Evolutionary conservation across 1,284 basidiomycete species (phyloP).

Genomic region (Albatrellus sp.): DNA sequence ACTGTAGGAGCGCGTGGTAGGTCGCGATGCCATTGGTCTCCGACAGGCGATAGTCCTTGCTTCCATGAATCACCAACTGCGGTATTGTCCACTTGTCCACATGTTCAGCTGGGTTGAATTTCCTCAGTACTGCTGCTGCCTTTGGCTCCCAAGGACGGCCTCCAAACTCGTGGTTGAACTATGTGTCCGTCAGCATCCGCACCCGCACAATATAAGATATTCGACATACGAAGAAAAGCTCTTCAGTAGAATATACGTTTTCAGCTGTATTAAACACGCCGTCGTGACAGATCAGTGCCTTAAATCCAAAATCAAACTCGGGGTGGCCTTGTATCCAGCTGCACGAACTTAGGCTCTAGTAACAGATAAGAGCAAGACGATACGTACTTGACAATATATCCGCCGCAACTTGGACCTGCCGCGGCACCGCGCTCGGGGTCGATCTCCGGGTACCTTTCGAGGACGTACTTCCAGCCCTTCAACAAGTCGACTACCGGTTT

Average conservation of each 20-base stretch:
- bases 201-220: constrained; percentile 1
- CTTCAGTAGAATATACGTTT: constrained; percentile 74
- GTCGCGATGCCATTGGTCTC: constrained; percentile 75
- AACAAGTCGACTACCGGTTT: constrained; percentile 75
- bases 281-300: constrained; percentile 81
- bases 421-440: constrained; percentile 73
- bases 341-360: too few relatives aligned
- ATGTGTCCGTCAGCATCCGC: not conserved
- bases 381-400: constrained; percentile 71
- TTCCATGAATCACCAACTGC: constrained; percentile 75
- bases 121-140: constrained; percentile 38
- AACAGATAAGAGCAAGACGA: not conserved
- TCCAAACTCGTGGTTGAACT: constrained; percentile 81
- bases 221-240: constrained; percentile 71
- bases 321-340: constrained; percentile 95
- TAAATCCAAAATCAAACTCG: constrained; percentile 77
- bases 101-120: constrained; percentile 69
- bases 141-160: constrained; percentile 68
- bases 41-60: constrained; percentile 75
- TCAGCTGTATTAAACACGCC: constrained; percentile 73
- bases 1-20: constrained; percentile 76
- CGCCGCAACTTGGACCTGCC: constrained; percentile 73
- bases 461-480: constrained; percentile 62
- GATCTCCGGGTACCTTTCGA: constrained; percentile 70
- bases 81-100: constrained; percentile 81